These are phyloP conservation scores for Petunia secreta DNA, from an alignment of 257 asterid species.

Conservation along the genomic window DNA sequence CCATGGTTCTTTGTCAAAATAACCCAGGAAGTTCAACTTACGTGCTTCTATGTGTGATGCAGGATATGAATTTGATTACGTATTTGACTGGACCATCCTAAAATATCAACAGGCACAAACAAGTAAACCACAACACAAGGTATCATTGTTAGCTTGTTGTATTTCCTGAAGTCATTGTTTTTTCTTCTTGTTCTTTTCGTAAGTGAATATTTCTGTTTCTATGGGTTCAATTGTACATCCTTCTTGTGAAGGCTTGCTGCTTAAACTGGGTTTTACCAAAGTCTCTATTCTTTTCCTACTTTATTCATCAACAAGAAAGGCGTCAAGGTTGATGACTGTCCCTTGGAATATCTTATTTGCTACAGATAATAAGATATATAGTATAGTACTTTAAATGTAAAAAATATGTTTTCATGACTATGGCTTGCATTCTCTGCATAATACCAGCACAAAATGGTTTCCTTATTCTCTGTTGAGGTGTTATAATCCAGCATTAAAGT, in stretches of 20 bases:
- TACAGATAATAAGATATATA: neutral
- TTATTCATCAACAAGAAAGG: slow-evolving; percentile 33
- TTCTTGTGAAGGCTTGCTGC: slow-evolving; percentile 32
- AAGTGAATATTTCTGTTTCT: no score
- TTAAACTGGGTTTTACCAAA: no score
- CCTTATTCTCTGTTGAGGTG: no score
- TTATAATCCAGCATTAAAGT: neutral
- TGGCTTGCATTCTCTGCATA: no score
- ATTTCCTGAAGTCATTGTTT: no score
- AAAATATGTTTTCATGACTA: neutral
- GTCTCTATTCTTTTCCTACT: no score
- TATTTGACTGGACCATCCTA: slow-evolving; percentile 27
- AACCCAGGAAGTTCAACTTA: neutral
- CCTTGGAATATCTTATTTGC: neutral
- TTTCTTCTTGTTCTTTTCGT: no score
- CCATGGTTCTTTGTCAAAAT: neutral
- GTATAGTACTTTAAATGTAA: neutral
- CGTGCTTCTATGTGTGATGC: slow-evolving; percentile 36
- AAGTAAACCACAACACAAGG: no score
- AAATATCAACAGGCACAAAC: no score
- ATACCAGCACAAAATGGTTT: no score
- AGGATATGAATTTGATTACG: slow-evolving; percentile 85
- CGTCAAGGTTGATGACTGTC: slow-evolving; percentile 56
- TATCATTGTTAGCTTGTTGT: no score
- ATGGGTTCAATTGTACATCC: no score